These are phyloP conservation scores for Candida broadrunensis DNA, from an alignment of 805 yeast species.

Conservation along the genomic window DNA sequence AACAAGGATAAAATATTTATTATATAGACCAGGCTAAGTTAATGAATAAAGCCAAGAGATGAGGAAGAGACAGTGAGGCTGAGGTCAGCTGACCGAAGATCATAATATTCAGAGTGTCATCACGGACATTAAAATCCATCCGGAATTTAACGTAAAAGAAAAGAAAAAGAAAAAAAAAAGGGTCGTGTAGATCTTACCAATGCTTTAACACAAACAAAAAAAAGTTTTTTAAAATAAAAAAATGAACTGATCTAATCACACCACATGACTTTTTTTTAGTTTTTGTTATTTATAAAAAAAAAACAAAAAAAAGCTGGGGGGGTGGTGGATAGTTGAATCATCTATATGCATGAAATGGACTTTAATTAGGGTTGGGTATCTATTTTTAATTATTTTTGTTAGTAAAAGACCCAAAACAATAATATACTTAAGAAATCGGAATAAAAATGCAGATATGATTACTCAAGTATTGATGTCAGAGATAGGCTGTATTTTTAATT, in stretches of 20 bases:
- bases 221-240: background rate
- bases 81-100: background rate
- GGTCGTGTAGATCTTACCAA: background rate
- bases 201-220: background rate
- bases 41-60: background rate
- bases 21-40: background rate
- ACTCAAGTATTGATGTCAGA: no score
- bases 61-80: background rate
- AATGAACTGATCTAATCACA: constrained; percentile 1
- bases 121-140: background rate
- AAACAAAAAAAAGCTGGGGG: no score
- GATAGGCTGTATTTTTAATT: no score
- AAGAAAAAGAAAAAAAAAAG: background rate
- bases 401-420: no score
- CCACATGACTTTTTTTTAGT: background rate
- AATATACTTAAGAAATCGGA: no score
- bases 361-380: no score
- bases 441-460: no score
- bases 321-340: no score
- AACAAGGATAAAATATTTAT: no score
- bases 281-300: no score
- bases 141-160: background rate
- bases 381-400: no score
- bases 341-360: no score
- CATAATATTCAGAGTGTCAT: background rate